Percentiles rank a stretch among this genome's conserved stretches.
These are phyloP conservation scores for Coemansia brasiliensis DNA, from an alignment of 192 early-diverging fungal species.

Conservation along the genomic window DNA sequence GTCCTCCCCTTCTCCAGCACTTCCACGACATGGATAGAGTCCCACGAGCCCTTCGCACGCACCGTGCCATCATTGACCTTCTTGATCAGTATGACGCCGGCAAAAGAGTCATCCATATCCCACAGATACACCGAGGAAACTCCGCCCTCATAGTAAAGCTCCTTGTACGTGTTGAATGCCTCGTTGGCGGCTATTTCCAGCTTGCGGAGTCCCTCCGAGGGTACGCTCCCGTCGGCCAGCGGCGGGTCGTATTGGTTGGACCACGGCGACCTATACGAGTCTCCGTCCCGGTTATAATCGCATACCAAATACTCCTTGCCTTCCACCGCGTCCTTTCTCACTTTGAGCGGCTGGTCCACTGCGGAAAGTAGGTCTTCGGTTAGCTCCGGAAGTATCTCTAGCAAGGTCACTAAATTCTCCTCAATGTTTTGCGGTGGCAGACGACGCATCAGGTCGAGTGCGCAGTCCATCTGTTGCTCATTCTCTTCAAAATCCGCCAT, in stretches of 20 bases:
- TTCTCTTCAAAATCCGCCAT: conserved; percentile 52
- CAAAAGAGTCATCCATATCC: conserved; percentile 87
- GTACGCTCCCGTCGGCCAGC: conserved; percentile 72
- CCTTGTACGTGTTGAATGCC: conserved; percentile 94
- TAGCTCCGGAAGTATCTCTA: conserved; percentile 80
- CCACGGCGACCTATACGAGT: conserved; percentile 96
- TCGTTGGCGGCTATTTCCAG: conserved; percentile 92
- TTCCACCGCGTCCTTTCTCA: conserved; percentile 64
- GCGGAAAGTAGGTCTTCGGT: conserved; percentile 88
- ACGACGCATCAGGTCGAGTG: conserved; percentile 96
- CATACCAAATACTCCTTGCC: conserved; percentile 87
- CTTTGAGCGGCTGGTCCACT: conserved; percentile 90
- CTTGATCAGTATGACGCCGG: conserved; percentile 92
- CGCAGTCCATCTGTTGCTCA: conserved; percentile 79
- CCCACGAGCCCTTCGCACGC: conserved; percentile 90
- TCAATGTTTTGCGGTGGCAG: conserved; percentile 90
- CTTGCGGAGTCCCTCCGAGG: conserved; percentile 79
- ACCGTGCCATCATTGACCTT: conserved; percentile 79
- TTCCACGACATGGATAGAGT: conserved; percentile 97
- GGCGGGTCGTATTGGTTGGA: conserved; percentile 92
- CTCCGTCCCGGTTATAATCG: conserved; percentile 96
- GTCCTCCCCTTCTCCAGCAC: conserved; percentile 80
- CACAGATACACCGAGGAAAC: conserved; percentile 97
- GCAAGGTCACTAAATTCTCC: conserved; percentile 79
- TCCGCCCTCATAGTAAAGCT: conserved; percentile 89